Percentiles rank a stretch among this genome's conserved stretches.
Evolutionary conservation across 2,329 filamentous ascomycete species (phyloP).

Genomic region (Pyricularia sp.): DNA sequence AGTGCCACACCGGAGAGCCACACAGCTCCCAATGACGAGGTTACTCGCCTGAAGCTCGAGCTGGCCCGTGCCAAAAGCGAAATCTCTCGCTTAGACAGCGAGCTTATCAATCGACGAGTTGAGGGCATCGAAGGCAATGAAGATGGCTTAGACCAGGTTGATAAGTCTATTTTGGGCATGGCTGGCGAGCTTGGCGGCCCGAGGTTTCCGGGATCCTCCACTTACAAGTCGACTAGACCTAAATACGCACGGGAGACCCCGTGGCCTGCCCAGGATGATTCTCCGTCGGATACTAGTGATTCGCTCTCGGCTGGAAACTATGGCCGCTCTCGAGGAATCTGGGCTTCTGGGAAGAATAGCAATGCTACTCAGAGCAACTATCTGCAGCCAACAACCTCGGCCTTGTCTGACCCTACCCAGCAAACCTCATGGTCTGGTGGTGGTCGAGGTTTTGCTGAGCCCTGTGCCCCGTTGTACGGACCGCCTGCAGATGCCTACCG

Average conservation of each 20-base stretch:
- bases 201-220: not conserved
- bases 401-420: constrained; percentile 24
- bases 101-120: constrained; percentile 35
- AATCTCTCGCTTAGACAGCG: constrained; percentile 62
- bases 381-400: constrained; percentile 15
- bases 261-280: constrained; percentile 47
- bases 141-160: not conserved
- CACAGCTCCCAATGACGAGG: constrained; percentile 40
- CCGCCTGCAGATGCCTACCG: constrained; percentile 29
- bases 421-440: constrained; percentile 38
- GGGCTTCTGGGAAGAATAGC: constrained; percentile 38
- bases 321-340: constrained; percentile 45
- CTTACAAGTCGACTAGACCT: constrained; percentile 21
- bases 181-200: not conserved
- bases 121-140: not conserved
- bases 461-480: constrained; percentile 21
- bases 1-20: constrained; percentile 38
- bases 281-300: constrained; percentile 48
- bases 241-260: constrained; percentile 31
- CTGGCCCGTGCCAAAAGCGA: constrained; percentile 61
- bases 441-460: constrained; percentile 31
- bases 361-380: constrained; percentile 19
- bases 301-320: constrained; percentile 39
- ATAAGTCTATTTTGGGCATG: not conserved
- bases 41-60: constrained; percentile 60